Conservation (phyloP, 2,329 filamentous ascomycete species). For the Alternaria longipes region DNA sequence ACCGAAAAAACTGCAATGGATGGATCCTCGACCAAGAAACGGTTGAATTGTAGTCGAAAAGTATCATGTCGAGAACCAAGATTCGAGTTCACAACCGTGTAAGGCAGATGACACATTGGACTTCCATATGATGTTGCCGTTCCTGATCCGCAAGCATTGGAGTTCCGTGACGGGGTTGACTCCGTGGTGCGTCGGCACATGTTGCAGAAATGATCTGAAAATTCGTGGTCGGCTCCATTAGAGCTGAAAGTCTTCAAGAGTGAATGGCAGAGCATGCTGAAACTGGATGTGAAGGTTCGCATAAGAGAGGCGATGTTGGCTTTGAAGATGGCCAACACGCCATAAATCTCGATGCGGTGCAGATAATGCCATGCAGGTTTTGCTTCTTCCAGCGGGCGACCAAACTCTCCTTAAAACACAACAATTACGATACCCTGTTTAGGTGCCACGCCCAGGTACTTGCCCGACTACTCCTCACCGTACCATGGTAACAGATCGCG, state of each 20-base stretch:
- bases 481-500: not conserved
- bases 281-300: not conserved
- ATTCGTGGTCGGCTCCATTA: not conserved
- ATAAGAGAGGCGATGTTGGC: not conserved
- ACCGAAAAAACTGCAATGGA: constrained; percentile 22
- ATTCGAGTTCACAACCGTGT: constrained; percentile 18
- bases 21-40: constrained; percentile 19
- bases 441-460: not conserved
- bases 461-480: constrained; percentile 3
- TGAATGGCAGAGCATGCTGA: not conserved
- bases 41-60: constrained; percentile 16
- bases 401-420: not conserved
- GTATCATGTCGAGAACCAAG: constrained; percentile 11
- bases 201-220: constrained; percentile 3
- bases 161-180: not conserved
- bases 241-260: not conserved
- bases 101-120: constrained; percentile 14
- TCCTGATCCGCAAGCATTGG: constrained; percentile 7
- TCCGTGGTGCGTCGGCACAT: constrained; percentile 2
- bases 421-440: not conserved
- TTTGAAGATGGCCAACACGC: not conserved
- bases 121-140: not conserved
- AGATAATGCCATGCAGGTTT: constrained; percentile 4
- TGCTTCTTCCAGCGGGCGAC: not conserved
- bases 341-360: not conserved